Evolutionary conservation across 306 rosid species (phyloP).

Genomic region (Glycine soja): DNA sequence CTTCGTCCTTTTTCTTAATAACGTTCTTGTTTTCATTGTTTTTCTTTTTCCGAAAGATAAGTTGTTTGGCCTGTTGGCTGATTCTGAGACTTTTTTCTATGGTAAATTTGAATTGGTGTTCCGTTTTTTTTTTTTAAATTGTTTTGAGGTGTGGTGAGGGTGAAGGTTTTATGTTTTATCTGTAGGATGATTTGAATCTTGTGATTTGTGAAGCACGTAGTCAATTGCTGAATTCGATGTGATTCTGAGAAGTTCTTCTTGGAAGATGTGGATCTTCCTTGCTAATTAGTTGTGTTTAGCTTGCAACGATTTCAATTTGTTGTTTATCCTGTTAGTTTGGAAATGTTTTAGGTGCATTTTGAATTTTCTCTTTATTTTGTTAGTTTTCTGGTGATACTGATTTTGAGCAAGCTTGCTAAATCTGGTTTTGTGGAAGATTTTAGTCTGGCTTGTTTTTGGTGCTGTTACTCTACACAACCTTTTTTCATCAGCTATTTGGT

Average conservation of each 20-base stretch:
- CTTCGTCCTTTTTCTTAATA: conserved; percentile 3
- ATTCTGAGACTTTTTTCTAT: conserved; percentile 21
- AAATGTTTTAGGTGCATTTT: too few species aligned
- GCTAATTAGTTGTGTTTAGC: too few species aligned
- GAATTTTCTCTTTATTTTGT: too few species aligned
- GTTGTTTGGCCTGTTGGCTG: conserved; percentile 28
- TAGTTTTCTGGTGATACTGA: too few species aligned
- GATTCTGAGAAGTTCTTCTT: conserved; percentile 25
- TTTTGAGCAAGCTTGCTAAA: too few species aligned
- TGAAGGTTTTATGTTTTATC: conserved; percentile 1
- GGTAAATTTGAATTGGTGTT: conserved; percentile 36
- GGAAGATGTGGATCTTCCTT: conserved; percentile 30
- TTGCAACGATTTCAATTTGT: too few species aligned
- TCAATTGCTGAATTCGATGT: conserved; percentile 32
- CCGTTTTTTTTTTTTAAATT: background rate
- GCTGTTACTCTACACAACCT: too few species aligned
- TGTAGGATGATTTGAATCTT: conserved; percentile 18
- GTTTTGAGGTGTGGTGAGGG: conserved; percentile 23
- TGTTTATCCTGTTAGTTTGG: too few species aligned
- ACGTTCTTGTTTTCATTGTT: background rate
- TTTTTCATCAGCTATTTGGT: too few species aligned
- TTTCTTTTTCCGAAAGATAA: background rate
- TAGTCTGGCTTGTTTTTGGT: too few species aligned
- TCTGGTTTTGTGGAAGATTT: too few species aligned
- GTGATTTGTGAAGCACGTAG: background rate